phyloP scores from a whole-genome alignment of 2,329 filamentous ascomycete genomes.

The Pezicula carpinea region DNA sequence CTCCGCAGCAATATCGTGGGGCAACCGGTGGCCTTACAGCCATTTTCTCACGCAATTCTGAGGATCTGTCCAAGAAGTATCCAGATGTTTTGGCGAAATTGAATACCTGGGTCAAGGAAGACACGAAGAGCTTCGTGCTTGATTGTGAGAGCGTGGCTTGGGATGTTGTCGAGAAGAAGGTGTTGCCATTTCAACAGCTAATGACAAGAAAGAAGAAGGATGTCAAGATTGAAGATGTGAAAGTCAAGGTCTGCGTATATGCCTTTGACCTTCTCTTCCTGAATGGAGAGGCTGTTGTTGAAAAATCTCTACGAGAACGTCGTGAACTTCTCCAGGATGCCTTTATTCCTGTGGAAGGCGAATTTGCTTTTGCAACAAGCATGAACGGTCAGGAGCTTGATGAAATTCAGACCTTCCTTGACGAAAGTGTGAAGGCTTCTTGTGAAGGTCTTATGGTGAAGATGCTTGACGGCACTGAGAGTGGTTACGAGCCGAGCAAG shows the following conservation, averaged over 20 bases:
- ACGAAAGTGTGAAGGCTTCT: constrained; percentile 91
- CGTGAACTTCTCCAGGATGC: constrained; percentile 68
- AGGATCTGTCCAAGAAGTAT: constrained; percentile 96
- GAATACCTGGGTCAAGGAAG: constrained; percentile 81
- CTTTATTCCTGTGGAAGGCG: constrained; percentile 76
- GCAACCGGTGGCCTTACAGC: constrained; percentile 66
- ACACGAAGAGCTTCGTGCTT: constrained; percentile 92
- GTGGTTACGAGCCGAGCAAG: constrained; percentile 93
- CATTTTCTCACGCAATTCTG: constrained; percentile 96
- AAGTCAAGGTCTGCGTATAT: constrained; percentile 95
- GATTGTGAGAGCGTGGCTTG: constrained; percentile 98
- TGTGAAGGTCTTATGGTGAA: constrained; percentile 99
- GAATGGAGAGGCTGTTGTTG: constrained; percentile 85
- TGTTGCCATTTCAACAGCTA: constrained; percentile 92
- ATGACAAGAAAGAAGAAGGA: constrained; percentile 99
- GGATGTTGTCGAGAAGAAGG: constrained; percentile 93
- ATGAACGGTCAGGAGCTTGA: constrained; percentile 88
- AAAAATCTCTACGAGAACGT: constrained; percentile 79
- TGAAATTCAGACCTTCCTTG: constrained; percentile 86
- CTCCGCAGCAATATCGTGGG: constrained; percentile 63
- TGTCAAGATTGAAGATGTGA: constrained; percentile 91
- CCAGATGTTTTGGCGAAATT: constrained; percentile 90
- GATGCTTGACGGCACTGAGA: constrained; percentile 92
- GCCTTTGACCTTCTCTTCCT: constrained; percentile 93
- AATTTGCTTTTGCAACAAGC: constrained; percentile 84